Conservation (phyloP, 257 asterid genomes). For the Solanum stenotomum region DNA sequence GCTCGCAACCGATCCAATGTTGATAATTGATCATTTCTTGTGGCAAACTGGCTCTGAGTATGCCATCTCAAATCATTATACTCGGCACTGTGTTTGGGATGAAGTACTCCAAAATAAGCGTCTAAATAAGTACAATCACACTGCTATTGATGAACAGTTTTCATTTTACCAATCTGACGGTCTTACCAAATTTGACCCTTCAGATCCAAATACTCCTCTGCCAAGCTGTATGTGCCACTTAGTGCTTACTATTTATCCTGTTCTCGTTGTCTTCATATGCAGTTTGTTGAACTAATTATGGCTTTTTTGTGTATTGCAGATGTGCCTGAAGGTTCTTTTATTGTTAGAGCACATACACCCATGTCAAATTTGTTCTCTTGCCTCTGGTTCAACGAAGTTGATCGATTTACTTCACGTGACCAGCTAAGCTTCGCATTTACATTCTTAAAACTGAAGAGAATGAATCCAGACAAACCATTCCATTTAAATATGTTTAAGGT, state of each 20-base stretch:
- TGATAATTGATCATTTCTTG: conserved; percentile 70
- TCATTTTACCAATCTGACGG: conserved; percentile 75
- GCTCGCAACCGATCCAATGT: conserved; percentile 76
- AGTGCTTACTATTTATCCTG: not conserved
- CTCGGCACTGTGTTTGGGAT: conserved; percentile 94
- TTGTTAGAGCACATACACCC: conserved; percentile 82
- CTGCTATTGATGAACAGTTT: conserved; percentile 81
- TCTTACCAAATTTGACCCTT: conserved; percentile 67
- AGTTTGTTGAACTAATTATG: not conserved
- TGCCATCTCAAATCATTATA: conserved; percentile 85
- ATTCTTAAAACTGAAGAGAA: conserved; percentile 64
- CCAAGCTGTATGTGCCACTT: conserved; percentile 67
- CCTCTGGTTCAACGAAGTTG: conserved; percentile 92
- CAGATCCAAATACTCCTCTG: conserved; percentile 48
- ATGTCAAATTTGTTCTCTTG: conserved; percentile 88
- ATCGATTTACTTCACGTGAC: conserved; percentile 86
- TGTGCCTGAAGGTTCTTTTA: conserved; percentile 93
- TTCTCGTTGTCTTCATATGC: not conserved
- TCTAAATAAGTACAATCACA: conserved; percentile 73
- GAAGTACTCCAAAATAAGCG: conserved; percentile 87
- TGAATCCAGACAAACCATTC: conserved; percentile 60
- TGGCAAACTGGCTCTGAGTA: conserved; percentile 80
- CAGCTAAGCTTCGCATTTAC: conserved; percentile 91
- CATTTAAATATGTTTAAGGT: conserved; percentile 84
- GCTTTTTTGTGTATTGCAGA: conserved; percentile 22